Evolutionary conservation across 2,329 filamentous ascomycete genomes (phyloP), one percentile per base, ranked within the genome.

Genomic region (Penicillium concentricum): DNA sequence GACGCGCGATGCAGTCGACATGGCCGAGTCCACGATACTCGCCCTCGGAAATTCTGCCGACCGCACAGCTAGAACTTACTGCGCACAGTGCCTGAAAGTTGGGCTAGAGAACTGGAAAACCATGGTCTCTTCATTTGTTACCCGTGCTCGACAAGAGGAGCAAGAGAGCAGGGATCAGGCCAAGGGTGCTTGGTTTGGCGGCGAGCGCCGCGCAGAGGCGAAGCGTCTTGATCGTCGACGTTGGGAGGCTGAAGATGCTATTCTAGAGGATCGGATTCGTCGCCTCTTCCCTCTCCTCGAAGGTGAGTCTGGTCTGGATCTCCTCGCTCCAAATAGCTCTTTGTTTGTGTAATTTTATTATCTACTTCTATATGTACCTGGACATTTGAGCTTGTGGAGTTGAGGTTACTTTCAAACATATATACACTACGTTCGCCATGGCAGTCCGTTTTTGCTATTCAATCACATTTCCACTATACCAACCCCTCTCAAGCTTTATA

Each of bases 1-100:
- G 93, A 96, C 93, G 0, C 85, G 91, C 54, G 91, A 96, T 61
- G 92, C 89, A 26, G 91, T 96, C 32, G 88, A 92, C 63, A 78
- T 89, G 1, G 89, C 92, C 3, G 92, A 92, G 74, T 81, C 87
- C 59, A 86, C 86, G 66, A 74, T 75, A 9, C 66, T 69, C 51
- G 64, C 77, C 61, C 58, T 75, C 62, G 54, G 66, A 53, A 62
- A 68, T 60, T 57, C 66, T 53, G 63, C 72, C 4, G 65, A 70
- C 50, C 53, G 54, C 16, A 73, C 71, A 6, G 79, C 81, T 5
- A 81, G 78, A 63, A 81, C 83, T 60, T 86, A 84, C 38, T 96
- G 92, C 70, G 84, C 84, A 34, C 83, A 93, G 63, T 97, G 93
- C 69, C 81, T 96, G 6, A 79, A 84, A 56, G 85, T 89, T 2